Evolutionary conservation across 108 stramenopile species (phyloP).

Genomic region (Nitzschia sp.): DNA sequence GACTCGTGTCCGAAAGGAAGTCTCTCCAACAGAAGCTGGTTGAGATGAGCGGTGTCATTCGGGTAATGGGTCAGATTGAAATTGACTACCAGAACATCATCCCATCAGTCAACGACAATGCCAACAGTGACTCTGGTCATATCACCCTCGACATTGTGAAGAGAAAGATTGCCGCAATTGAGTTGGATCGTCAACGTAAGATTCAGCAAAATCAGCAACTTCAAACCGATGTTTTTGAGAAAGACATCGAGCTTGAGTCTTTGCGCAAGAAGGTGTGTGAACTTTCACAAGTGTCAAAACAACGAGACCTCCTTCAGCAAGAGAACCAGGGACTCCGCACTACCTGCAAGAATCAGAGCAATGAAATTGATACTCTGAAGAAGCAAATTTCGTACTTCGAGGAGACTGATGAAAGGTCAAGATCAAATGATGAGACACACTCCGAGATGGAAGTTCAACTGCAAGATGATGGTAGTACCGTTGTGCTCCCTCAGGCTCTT

Average conservation of each 20-base stretch:
- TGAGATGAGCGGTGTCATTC: slow-evolving; percentile 15
- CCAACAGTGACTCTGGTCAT: neutral
- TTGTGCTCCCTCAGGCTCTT: neutral
- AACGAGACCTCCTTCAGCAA: neutral
- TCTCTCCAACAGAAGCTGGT: slow-evolving; percentile 4
- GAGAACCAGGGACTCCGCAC: neutral
- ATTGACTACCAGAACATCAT: neutral
- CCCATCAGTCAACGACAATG: neutral
- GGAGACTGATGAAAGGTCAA: too few relatives aligned
- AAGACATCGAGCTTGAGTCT: slow-evolving; percentile 8
- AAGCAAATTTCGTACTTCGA: neutral
- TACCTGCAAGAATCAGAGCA: neutral
- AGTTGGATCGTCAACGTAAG: slow-evolving; percentile 8
- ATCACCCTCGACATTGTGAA: slow-evolving; percentile 9
- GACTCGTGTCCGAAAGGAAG: neutral
- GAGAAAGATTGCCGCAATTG: slow-evolving; percentile 10
- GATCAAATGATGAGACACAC: neutral
- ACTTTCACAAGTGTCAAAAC: neutral
- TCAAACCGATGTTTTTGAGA: slow-evolving; percentile 15
- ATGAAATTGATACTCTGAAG: neutral
- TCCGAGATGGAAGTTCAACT: neutral
- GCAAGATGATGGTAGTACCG: neutral
- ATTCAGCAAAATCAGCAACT: slow-evolving; percentile 4
- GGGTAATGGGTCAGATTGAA: slow-evolving; percentile 8
- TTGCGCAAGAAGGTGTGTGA: neutral